Conservation (phyloP, 371 early-diverging fungal genomes). For the Actinomortierella ambigua region DNA sequence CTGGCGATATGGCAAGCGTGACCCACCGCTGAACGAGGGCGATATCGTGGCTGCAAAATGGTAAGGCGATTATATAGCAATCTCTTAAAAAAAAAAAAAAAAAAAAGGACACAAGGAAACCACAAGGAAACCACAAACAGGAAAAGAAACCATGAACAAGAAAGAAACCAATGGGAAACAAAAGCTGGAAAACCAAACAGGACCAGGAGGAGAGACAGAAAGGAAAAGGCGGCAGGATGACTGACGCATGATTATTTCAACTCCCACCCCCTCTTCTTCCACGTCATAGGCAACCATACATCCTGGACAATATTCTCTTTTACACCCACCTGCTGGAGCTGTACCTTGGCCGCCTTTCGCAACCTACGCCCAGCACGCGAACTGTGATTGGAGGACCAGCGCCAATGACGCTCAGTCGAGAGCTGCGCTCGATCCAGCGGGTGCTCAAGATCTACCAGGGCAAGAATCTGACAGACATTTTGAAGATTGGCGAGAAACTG, state of each 20-base stretch:
- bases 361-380: constrained; percentile 26
- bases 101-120: too few relatives aligned
- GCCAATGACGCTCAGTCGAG: constrained; percentile 25
- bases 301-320: constrained; percentile 42
- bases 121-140: too few relatives aligned
- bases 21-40: constrained; percentile 11
- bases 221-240: too few relatives aligned
- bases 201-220: too few relatives aligned
- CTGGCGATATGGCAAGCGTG: constrained; percentile 39
- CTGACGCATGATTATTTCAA: too few relatives aligned
- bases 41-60: constrained; percentile 39
- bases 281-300: constrained; percentile 36
- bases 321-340: constrained; percentile 31
- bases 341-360: constrained; percentile 31
- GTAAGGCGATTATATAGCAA: constrained; percentile 6
- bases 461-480: constrained; percentile 32
- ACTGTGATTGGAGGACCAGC: constrained; percentile 14
- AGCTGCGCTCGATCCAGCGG: constrained; percentile 30
- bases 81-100: too few relatives aligned
- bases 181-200: too few relatives aligned
- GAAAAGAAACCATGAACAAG: too few relatives aligned
- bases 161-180: too few relatives aligned
- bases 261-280: too few relatives aligned
- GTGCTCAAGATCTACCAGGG: constrained; percentile 37
- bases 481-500: constrained; percentile 38